Evolutionary conservation across 2,329 filamentous ascomycete genomes (phyloP).

Genomic region (Bipolaris oryzae): DNA sequence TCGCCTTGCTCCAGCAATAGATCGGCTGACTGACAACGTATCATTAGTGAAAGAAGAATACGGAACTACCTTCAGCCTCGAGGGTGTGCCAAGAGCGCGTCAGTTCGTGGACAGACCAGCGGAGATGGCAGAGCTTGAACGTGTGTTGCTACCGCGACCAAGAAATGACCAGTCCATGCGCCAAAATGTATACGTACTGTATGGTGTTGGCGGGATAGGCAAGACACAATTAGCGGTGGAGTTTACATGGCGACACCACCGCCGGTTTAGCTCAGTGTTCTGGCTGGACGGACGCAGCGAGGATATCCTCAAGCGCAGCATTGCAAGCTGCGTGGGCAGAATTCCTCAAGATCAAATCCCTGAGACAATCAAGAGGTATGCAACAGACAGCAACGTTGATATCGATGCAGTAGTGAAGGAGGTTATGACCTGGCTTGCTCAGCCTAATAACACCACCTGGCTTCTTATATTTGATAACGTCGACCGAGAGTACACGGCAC

Average conservation of each 20-base stretch:
- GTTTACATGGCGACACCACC: too few species aligned
- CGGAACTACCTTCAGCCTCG: slow-evolving; percentile 23
- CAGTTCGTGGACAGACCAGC: slow-evolving; percentile 26
- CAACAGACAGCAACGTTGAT: slow-evolving; percentile 9
- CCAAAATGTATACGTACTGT: too few species aligned
- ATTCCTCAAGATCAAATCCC: slow-evolving; percentile 24
- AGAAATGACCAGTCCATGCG: too few species aligned
- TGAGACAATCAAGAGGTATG: slow-evolving; percentile 22
- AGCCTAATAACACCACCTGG: slow-evolving; percentile 19
- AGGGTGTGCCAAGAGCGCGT: slow-evolving; percentile 23
- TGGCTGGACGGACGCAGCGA: background rate
- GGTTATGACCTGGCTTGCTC: slow-evolving; percentile 24
- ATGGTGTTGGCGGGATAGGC: too few species aligned
- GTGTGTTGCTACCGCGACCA: slow-evolving; percentile 14
- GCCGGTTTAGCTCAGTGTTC: too few species aligned
- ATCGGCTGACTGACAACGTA: too few species aligned
- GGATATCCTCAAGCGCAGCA: slow-evolving; percentile 27
- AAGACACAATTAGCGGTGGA: too few species aligned
- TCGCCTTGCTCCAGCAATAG: too few species aligned
- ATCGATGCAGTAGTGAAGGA: slow-evolving; percentile 26
- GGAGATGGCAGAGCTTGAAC: slow-evolving; percentile 26
- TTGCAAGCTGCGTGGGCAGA: slow-evolving; percentile 22
- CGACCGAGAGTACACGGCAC: slow-evolving; percentile 16
- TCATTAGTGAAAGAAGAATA: too few species aligned
- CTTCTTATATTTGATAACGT: slow-evolving; percentile 32